Base-by-base conservation (phyloP, 2,329 filamentous ascomycete species). In the Rhynchosporium agropyri region DNA sequence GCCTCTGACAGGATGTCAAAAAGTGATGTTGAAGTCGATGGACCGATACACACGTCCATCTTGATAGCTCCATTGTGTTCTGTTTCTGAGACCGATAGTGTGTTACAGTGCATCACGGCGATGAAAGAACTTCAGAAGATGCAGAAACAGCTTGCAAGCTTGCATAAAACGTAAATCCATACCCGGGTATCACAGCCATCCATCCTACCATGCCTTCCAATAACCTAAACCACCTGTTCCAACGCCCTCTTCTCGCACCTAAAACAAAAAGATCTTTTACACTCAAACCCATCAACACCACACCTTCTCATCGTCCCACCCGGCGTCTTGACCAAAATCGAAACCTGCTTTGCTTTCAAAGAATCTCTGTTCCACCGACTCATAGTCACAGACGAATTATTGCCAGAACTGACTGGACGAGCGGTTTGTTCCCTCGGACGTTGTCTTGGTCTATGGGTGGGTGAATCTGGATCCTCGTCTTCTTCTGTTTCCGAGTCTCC, bases 261-360 rank as follows among this genome's bases (percentile, higher is more conserved):
- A 68, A 88, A 86, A 73, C 85, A 88, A 74, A 87, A 87, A 64
- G 84, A 80, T 60, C 81, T 77, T 3, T 79, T 80, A 65, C 85
- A 88, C 15, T 74, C 76, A 70, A 82, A 87, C 12, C 82, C 84
- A 66, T 80, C 79, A 66, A 82, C 75, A 3, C 85, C 85, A 63
- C 85, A 88, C 13, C 76, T 76, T 58, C 81, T 76, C 67, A 78
- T 67, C 13, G 79, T 79, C 0, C 83, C 83, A 1, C 82, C 79
- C 0, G 83, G 82, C 9, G 82, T 84, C 67, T 76, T 76, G 78
- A 71, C 62, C 43, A 70, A 60, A 8, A 65, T 60, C 0, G 62
- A 53, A 9, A 65, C 65, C 36, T 63, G 51, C 50, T 65, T 60
- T 26, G 51, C 53, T 42, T 63, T 65, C 45, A 63, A 55, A 5